Conservation (phyloP, 805 yeast species). For the Candida xyloterini region DNA sequence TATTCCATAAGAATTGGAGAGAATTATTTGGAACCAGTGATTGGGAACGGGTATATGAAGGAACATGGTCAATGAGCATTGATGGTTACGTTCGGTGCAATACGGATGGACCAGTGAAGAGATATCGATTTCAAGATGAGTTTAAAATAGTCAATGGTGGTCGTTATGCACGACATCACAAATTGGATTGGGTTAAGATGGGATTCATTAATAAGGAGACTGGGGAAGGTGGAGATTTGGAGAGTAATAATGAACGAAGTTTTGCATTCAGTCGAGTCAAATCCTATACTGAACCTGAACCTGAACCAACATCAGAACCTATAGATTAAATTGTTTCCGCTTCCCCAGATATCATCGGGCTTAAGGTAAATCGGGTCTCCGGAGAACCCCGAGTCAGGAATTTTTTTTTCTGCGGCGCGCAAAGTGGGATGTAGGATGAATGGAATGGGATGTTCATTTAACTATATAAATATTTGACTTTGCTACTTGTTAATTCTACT, state of each 20-base stretch:
- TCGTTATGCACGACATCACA: constrained; percentile 55
- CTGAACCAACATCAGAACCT: not conserved
- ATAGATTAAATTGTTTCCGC: constrained; percentile 1
- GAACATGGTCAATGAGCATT: constrained; percentile 56
- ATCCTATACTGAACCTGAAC: constrained; percentile 3
- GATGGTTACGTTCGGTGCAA: constrained; percentile 52
- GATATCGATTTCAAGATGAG: constrained; percentile 61
- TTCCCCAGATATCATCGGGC: constrained; percentile 11
- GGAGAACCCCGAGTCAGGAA: constrained; percentile 11
- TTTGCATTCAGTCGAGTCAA: constrained; percentile 69
- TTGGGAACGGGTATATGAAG: constrained; percentile 41
- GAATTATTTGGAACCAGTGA: constrained; percentile 25
- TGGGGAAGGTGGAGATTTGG: constrained; percentile 35
- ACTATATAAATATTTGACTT: constrained; percentile 2
- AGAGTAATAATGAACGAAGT: constrained; percentile 69
- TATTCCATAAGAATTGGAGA: constrained; percentile 37
- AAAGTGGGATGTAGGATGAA: constrained; percentile 12
- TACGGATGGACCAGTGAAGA: constrained; percentile 55
- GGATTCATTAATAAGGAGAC: constrained; percentile 39
- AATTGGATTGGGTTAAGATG: constrained; percentile 68
- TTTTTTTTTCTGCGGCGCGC: constrained; percentile 6
- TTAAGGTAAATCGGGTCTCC: constrained; percentile 10
- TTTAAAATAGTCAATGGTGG: constrained; percentile 60
- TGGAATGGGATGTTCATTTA: constrained; percentile 9
- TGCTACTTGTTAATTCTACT: not conserved